Evolutionary conservation across 768 basidiomycete genomes (phyloP), one percentile per base, ranked within the genome.

Genomic region (Cystofilobasidium ferigula): DNA sequence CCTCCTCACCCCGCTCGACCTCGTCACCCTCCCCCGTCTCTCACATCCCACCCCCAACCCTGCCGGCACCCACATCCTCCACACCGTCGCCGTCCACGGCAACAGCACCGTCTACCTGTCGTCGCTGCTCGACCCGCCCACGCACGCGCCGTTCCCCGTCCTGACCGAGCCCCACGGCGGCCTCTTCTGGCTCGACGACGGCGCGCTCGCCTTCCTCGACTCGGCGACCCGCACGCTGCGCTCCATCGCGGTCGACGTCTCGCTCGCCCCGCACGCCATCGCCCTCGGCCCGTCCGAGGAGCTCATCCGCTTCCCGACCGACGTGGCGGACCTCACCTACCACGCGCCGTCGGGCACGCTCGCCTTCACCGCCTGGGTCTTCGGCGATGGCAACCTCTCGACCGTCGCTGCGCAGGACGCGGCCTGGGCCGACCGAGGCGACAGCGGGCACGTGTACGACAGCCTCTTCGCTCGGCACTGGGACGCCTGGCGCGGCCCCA

Each of bases 351-450:
- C 47, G 32, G 28, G 8, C 18, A 57, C 51, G 24, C 43, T 67
- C 24, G 64, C 89, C 8, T 97, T 99, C 78, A 87, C 89, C 0
- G 89, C 88, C 38, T 80, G 83, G 62, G 89, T 94, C 6, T 86
- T 88, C 73, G 76, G 82, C 2, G 87, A 93, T 67, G 86, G 85
- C 2, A n/a, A 54, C 26, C 64, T 67, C 56, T 82, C 80, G 43
- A 80, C 83, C 13, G 85, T 86, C 30, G 82, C 80, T 69, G 79
- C 83, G 70, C 81, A 86, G 70, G 89, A 94, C 73, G 78, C 85
- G 69, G 80, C 78, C 47, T 87, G 84, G 43, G 66, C 65, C 47
- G 81, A 84, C 63, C 82, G 86, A 1, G 91, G 89, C 6, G 82
- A 84, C 61, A 80, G 81, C 0, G 90, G 88, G 1, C 75, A 81